Percentiles rank a stretch among this genome's conserved stretches.
These are phyloP conservation scores for Tylopilus felleus DNA, from an alignment of 768 basidiomycete species.

Conservation along the genomic window DNA sequence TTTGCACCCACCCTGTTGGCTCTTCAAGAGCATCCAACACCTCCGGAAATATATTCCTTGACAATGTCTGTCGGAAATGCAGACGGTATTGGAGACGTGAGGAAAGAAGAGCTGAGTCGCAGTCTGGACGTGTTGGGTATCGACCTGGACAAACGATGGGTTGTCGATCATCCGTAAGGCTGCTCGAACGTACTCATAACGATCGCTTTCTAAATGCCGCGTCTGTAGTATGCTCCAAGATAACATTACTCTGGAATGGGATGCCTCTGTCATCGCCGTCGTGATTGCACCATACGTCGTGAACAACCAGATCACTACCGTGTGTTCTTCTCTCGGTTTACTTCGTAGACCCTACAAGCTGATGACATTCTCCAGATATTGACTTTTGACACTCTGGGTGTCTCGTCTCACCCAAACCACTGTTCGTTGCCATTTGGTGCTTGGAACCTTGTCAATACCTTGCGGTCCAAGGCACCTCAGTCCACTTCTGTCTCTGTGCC, in stretches of 20 bases:
- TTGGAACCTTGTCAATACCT: slow-evolving; percentile 39
- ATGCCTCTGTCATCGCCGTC: slow-evolving; percentile 52
- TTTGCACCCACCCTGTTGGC: slow-evolving; percentile 80
- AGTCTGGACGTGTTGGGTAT: slow-evolving; percentile 74
- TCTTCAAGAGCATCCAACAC: slow-evolving; percentile 32
- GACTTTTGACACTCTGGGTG: slow-evolving; percentile 75
- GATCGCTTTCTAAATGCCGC: slow-evolving; percentile 7
- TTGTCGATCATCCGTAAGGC: slow-evolving; percentile 72
- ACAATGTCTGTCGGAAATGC: slow-evolving; percentile 81
- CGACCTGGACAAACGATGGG: slow-evolving; percentile 46
- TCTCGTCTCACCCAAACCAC: slow-evolving; percentile 90
- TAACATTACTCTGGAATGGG: slow-evolving; percentile 67
- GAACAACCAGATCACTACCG: slow-evolving; percentile 58
- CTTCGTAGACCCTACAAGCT: neutral
- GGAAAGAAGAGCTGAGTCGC: slow-evolving; percentile 54
- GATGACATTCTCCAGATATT: slow-evolving; percentile 53
- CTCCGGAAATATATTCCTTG: slow-evolving; percentile 50
- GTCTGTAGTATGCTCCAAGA: slow-evolving; percentile 63
- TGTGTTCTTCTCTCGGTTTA: slow-evolving; percentile 32
- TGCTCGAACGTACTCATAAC: slow-evolving; percentile 1
- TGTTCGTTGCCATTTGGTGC: slow-evolving; percentile 61
- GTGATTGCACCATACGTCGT: slow-evolving; percentile 58
- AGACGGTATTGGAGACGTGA: slow-evolving; percentile 63
- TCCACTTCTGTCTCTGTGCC: slow-evolving; percentile 30
- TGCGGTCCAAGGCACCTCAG: slow-evolving; percentile 29